Evolutionary conservation across 352 stramenopile species (phyloP).

Genomic region (Nothophytophthora sp.): DNA sequence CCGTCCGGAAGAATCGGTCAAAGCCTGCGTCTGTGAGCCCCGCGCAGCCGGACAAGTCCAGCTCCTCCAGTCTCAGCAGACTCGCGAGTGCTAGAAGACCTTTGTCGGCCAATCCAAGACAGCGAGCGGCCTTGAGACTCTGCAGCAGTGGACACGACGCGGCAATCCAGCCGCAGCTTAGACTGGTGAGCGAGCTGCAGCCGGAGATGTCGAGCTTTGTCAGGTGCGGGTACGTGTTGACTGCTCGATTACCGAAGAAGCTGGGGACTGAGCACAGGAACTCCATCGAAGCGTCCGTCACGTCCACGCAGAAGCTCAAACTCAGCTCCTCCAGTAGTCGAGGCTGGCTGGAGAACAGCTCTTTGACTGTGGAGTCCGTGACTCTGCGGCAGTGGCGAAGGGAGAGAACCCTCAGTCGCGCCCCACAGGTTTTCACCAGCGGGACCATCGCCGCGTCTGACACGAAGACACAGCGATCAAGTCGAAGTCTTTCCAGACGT

Average conservation of each 20-base stretch:
- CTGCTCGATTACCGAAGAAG: slow-evolving; percentile 49
- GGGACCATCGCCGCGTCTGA: slow-evolving; percentile 40
- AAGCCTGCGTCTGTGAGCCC: slow-evolving; percentile 47
- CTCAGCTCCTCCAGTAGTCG: slow-evolving; percentile 58
- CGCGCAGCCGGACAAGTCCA: slow-evolving; percentile 54
- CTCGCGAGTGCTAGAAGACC: slow-evolving; percentile 48
- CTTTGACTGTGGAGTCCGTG: slow-evolving; percentile 40
- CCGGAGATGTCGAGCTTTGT: slow-evolving; percentile 58
- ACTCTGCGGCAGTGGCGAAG: slow-evolving; percentile 40
- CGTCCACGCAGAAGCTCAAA: slow-evolving; percentile 40
- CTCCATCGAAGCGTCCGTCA: slow-evolving; percentile 63
- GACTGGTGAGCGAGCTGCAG: slow-evolving; percentile 46
- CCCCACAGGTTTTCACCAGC: slow-evolving; percentile 37
- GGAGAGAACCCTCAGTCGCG: slow-evolving; percentile 40
- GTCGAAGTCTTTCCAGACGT: slow-evolving; percentile 34
- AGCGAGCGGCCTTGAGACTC: slow-evolving; percentile 43
- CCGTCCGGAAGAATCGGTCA: slow-evolving; percentile 42
- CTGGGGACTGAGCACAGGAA: slow-evolving; percentile 54
- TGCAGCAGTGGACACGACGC: slow-evolving; percentile 58
- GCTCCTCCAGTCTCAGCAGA: slow-evolving; percentile 46
- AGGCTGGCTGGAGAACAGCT: slow-evolving; percentile 48
- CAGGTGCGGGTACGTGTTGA: slow-evolving; percentile 45
- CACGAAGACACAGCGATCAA: slow-evolving; percentile 48
- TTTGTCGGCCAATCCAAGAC: slow-evolving; percentile 58
- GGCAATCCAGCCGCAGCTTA: slow-evolving; percentile 64